These are phyloP conservation scores for Solanum medicagineum DNA, from an alignment of 257 asterid genomes.

Conservation along the genomic window DNA sequence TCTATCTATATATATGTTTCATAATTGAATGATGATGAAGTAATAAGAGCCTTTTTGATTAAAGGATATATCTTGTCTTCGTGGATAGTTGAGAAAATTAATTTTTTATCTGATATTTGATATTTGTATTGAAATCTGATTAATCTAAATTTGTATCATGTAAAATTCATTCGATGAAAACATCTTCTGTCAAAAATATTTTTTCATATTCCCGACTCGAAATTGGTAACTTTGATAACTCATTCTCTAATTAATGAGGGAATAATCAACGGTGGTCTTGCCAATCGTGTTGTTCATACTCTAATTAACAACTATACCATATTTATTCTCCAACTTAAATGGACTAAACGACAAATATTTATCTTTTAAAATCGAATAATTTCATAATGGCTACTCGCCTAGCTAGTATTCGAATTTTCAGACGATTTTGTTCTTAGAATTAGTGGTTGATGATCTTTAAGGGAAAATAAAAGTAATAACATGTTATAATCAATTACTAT, in stretches of 20 bases:
- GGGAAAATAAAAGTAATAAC: background rate
- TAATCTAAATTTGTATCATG: too few species aligned
- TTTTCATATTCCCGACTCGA: too few species aligned
- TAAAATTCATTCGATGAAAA: too few species aligned
- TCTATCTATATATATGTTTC: background rate
- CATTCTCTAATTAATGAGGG: background rate
- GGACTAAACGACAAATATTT: background rate
- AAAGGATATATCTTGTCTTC: background rate
- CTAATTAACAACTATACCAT: background rate
- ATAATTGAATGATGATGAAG: conserved; percentile 5
- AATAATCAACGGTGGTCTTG: conserved; percentile 9
- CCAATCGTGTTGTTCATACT: conserved; percentile 5
- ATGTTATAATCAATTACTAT: too few species aligned
- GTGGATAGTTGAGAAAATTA: background rate
- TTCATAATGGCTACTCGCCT: background rate
- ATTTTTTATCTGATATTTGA: too few species aligned
- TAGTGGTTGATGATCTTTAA: background rate
- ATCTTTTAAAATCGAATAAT: background rate
- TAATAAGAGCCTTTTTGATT: background rate
- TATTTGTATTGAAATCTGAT: too few species aligned
- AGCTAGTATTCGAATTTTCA: background rate
- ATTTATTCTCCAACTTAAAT: background rate
- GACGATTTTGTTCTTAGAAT: background rate
- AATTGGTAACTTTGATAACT: background rate
- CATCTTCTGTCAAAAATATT: too few species aligned